Conservation (phyloP, 2,329 filamentous ascomycete genomes). For the Aspergillus hiratsukae region DNA sequence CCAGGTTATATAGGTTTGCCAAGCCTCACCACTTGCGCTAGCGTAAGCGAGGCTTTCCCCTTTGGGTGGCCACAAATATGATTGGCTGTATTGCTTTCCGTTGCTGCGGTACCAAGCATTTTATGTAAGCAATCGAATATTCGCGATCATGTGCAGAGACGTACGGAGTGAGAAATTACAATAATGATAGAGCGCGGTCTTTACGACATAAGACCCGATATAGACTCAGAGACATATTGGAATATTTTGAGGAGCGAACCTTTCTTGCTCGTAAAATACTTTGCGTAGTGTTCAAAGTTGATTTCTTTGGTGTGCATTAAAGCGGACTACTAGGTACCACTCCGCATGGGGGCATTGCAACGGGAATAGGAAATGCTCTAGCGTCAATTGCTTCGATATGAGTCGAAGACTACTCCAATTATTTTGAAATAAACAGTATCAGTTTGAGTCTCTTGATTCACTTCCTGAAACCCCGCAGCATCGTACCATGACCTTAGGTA, state of each 20-base stretch:
- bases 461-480: background rate
- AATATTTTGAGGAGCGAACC: no score
- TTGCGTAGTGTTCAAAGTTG: background rate
- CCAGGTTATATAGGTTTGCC: conserved; percentile 20
- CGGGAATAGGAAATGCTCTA: background rate
- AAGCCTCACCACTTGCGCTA: conserved; percentile 20
- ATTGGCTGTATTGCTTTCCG: conserved; percentile 4
- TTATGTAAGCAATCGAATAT: background rate
- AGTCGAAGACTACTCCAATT: background rate
- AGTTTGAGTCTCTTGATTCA: background rate
- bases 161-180: no score
- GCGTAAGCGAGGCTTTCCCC: conserved; percentile 22
- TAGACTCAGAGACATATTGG: background rate
- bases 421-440: background rate
- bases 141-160: background rate
- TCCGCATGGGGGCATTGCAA: background rate
- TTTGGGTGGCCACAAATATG: background rate
- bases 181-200: background rate
- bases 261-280: no score
- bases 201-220: background rate
- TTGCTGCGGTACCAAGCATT: background rate
- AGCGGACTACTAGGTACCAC: background rate
- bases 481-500: background rate
- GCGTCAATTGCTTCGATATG: background rate
- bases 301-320: no score